Evolutionary conservation across 2,329 filamentous ascomycete species (phyloP), one percentile per base, ranked within the genome.

Genomic region (Trichoderma sp.): DNA sequence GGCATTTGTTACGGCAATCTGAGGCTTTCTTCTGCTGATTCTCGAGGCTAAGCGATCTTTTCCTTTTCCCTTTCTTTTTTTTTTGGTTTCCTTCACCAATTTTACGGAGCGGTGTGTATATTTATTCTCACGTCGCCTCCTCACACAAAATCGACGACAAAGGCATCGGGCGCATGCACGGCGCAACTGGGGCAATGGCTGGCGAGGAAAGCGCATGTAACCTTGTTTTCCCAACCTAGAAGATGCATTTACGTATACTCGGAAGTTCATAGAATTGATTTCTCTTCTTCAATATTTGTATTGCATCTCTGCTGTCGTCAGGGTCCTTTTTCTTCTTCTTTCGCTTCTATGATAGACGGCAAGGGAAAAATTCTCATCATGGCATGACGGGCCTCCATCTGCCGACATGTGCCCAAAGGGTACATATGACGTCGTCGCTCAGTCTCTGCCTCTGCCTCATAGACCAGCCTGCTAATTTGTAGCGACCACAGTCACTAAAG

Each of bases 381-480:
- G 65, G 28, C 65, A 69, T 65, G 62, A 64, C 39, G 3, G 62
- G 39, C 26, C 11, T 68, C 30, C 26, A 60, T 58, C 51, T 51
- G 61, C 62, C 39, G 39, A 53, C 39, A 32, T 51, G n/a, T 53
- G 62, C 65, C 53, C 53, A 68, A 43, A 14, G 26, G 53, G 21
- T 28, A 51, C 4, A 69, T 60, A 69, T 69, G 65, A 69, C 65
- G 65, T 69, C 65, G 65, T 57, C 65, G 5, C 63, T 36, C 30
- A 9, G 63, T n/a, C 26, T 21, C 18, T 61, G 9, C 24, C 30
- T 57, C 34, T 51, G 15, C 36, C 18, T 18, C 26, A 32, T n/a
- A 1, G 8, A 11, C 30, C 57, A 34, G 11, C 9, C 28, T 34
- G n/a, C 30, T 21, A 60, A 62, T 24, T 12, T 26, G 60, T 15